Evolutionary conservation across 2,329 filamentous ascomycete species (phyloP).

Genomic region (Aspergillus melleus): DNA sequence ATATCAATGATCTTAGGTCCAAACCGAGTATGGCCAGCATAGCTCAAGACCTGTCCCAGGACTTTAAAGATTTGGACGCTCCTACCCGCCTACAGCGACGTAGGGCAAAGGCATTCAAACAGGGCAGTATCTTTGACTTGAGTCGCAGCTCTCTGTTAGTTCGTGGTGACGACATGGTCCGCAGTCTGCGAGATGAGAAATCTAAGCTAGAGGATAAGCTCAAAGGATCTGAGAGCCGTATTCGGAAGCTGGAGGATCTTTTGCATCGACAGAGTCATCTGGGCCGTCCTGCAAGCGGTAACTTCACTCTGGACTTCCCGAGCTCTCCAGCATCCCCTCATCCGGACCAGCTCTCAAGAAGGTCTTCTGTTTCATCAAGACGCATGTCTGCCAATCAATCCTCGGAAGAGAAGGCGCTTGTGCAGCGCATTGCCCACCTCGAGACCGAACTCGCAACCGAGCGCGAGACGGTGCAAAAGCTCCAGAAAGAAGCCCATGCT

Average conservation of each 20-base stretch:
- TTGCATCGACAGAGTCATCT: slow-evolving; percentile 75
- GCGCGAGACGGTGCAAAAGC: slow-evolving; percentile 63
- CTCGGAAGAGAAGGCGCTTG: slow-evolving; percentile 60
- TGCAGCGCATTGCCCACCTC: slow-evolving; percentile 64
- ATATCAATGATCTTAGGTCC: slow-evolving; percentile 65
- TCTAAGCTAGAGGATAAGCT: slow-evolving; percentile 69
- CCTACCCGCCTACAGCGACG: slow-evolving; percentile 86
- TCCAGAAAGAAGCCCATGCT: slow-evolving; percentile 70
- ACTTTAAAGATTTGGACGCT: slow-evolving; percentile 74
- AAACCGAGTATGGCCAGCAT: slow-evolving; percentile 66
- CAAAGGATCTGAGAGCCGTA: slow-evolving; percentile 82
- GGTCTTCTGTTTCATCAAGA: slow-evolving; percentile 62
- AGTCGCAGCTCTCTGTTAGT: slow-evolving; percentile 84
- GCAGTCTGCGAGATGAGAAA: slow-evolving; percentile 81
- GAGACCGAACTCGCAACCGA: slow-evolving; percentile 78
- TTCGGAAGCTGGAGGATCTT: slow-evolving; percentile 87
- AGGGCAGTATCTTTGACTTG: slow-evolving; percentile 90
- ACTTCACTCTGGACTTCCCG: slow-evolving; percentile 46
- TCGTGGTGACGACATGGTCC: slow-evolving; percentile 79
- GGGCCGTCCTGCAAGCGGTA: slow-evolving; percentile 53
- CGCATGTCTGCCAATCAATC: slow-evolving; percentile 62
- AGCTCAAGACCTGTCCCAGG: slow-evolving; percentile 70
- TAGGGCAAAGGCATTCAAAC: slow-evolving; percentile 90
- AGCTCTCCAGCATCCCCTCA: slow-evolving; percentile 43
- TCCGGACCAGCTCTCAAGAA: slow-evolving; percentile 50